These are phyloP conservation scores for Venturia carpophila DNA, from an alignment of 2,329 filamentous ascomycete genomes.

Conservation along the genomic window DNA sequence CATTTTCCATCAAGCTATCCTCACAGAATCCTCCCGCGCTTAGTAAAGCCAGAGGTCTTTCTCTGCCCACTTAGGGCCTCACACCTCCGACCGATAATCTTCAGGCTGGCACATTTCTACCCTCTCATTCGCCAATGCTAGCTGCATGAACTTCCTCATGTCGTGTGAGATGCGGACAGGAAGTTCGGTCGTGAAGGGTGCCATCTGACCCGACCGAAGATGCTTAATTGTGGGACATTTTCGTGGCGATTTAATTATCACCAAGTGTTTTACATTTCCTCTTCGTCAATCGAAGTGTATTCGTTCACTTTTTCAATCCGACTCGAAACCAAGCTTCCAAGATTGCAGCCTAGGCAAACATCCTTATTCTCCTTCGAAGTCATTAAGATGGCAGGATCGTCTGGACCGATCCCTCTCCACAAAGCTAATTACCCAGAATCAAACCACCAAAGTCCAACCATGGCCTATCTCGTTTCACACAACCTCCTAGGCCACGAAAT, in stretches of 20 bases:
- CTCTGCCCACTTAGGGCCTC: background rate
- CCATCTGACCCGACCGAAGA: too few relatives aligned
- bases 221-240: background rate
- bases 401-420: background rate
- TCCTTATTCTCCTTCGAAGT: background rate
- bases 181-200: too few relatives aligned
- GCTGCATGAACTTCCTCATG: background rate
- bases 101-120: background rate
- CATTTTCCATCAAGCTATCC: background rate
- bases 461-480: background rate
- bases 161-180: too few relatives aligned
- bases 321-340: too few relatives aligned
- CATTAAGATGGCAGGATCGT: background rate
- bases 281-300: background rate
- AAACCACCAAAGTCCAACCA: background rate
- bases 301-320: background rate
- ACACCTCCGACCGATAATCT: background rate
- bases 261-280: too few relatives aligned
- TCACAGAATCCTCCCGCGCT: background rate
- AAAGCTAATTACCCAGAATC: background rate
- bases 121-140: background rate
- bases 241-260: background rate
- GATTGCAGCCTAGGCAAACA: background rate
- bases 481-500: background rate
- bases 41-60: background rate